Conservation (phyloP, 805 yeast species). For the Saccharomycopsis sp. region DNA sequence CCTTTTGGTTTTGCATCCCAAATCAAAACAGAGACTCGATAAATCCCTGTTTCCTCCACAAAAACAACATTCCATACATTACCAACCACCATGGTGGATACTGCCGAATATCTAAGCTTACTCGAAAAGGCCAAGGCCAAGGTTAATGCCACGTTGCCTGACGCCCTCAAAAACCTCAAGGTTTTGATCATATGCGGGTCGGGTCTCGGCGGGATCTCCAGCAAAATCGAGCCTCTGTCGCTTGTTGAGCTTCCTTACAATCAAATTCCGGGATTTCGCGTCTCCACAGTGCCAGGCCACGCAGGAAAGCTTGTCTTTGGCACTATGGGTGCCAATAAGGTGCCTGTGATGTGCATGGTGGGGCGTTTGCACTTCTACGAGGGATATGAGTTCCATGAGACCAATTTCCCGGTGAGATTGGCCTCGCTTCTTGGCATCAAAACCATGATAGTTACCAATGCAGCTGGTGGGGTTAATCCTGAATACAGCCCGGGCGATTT, state of each 20-base stretch:
- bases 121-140: constrained; percentile 11
- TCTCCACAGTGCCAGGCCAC: constrained; percentile 87
- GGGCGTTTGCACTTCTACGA: constrained; percentile 92
- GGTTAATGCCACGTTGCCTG: constrained; percentile 9
- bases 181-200: constrained; percentile 88
- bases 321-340: constrained; percentile 53
- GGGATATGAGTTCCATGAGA: constrained; percentile 76
- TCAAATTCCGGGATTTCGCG: constrained; percentile 72
- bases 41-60: no score
- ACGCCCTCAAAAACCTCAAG: constrained; percentile 38
- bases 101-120: constrained; percentile 8
- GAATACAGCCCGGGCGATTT: constrained; percentile 73
- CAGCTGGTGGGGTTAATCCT: constrained; percentile 84
- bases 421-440: constrained; percentile 56
- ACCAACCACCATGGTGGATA: neutral
- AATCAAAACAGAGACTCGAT: no score
- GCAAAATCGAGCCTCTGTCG: constrained; percentile 28
- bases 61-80: no score
- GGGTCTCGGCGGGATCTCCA: constrained; percentile 83
- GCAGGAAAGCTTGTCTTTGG: constrained; percentile 81
- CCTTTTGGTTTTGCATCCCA: no score
- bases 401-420: constrained; percentile 81
- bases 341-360: constrained; percentile 87
- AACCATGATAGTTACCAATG: constrained; percentile 80
- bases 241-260: constrained; percentile 50